A percentile compares a stretch with the other conserved stretches of the same genome.
These are phyloP conservation scores for Torrubiella hemipterigena DNA, from an alignment of 2,329 filamentous ascomycete species.

Conservation along the genomic window DNA sequence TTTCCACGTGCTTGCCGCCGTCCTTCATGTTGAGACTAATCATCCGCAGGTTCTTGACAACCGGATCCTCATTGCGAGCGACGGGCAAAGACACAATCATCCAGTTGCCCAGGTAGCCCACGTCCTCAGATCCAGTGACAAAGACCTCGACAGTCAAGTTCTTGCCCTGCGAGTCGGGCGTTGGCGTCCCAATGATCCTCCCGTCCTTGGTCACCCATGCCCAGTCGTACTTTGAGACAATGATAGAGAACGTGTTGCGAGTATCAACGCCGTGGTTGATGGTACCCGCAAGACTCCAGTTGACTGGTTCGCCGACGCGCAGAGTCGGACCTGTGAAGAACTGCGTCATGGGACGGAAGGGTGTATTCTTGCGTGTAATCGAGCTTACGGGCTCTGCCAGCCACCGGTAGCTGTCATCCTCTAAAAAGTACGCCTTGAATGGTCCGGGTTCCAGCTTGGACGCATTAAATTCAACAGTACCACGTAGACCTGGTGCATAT, in stretches of 20 bases:
- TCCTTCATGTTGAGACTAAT: slow-evolving; percentile 27
- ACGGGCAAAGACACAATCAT: slow-evolving; percentile 20
- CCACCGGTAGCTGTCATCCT: slow-evolving; percentile 21
- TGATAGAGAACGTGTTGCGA: slow-evolving; percentile 15
- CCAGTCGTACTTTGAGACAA: slow-evolving; percentile 9
- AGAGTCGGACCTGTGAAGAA: slow-evolving; percentile 19
- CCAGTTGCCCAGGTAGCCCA: slow-evolving; percentile 9
- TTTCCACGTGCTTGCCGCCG: slow-evolving; percentile 21
- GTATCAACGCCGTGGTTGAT: slow-evolving; percentile 12
- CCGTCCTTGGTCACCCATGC: slow-evolving; percentile 23
- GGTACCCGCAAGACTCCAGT: slow-evolving; percentile 15
- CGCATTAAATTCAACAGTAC: slow-evolving; percentile 14
- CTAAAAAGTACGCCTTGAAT: slow-evolving; percentile 25
- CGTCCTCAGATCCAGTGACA: slow-evolving; percentile 5
- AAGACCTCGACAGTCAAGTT: slow-evolving; percentile 17
- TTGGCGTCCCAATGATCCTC: slow-evolving; percentile 21
- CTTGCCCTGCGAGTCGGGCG: slow-evolving; percentile 8
- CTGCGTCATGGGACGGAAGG: slow-evolving; percentile 14
- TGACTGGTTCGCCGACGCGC: slow-evolving; percentile 19
- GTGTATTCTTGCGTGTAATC: slow-evolving; percentile 7
- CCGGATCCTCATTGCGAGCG: slow-evolving; percentile 9
- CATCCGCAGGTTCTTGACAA: slow-evolving; percentile 21
- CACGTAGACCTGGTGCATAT: slow-evolving; percentile 16
- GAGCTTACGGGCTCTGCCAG: slow-evolving; percentile 21
- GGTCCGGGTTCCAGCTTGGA: slow-evolving; percentile 14